phyloP scores from a whole-genome alignment of 805 yeast genomes.

The Candida xyloterini region DNA sequence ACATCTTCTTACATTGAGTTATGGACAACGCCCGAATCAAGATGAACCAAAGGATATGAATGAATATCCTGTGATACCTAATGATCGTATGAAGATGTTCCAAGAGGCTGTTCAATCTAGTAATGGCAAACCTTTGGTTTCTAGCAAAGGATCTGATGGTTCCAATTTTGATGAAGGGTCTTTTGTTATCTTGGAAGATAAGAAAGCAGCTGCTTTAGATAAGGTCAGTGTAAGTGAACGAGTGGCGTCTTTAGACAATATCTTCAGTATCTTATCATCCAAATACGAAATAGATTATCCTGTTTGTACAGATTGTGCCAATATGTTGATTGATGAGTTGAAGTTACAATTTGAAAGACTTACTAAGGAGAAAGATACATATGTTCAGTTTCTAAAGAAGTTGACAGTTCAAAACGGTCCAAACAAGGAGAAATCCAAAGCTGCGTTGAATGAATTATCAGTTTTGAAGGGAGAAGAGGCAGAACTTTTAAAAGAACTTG shows the following conservation, averaged over 20 bases:
- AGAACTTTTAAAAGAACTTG: conserved; percentile 37
- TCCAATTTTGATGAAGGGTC: conserved; percentile 27
- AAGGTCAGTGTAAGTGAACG: conserved; percentile 33
- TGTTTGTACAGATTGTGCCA: conserved; percentile 83
- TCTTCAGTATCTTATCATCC: conserved; percentile 73
- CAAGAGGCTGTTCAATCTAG: conserved; percentile 30
- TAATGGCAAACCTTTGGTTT: conserved; percentile 23
- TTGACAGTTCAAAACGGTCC: conserved; percentile 56
- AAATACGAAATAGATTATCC: conserved; percentile 83
- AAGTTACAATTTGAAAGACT: conserved; percentile 69
- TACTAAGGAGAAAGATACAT: conserved; percentile 74
- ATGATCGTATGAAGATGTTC: conserved; percentile 37
- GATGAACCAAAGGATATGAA: conserved; percentile 17
- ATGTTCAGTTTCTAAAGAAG: conserved; percentile 67
- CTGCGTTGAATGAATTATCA: conserved; percentile 45
- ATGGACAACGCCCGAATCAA: conserved; percentile 28
- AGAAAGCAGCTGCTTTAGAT: conserved; percentile 17
- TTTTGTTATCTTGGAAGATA: conserved; percentile 27
- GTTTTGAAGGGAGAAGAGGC: conserved; percentile 40
- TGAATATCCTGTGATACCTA: conserved; percentile 34
- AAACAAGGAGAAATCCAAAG: conserved; percentile 39
- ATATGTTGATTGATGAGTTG: conserved; percentile 57
- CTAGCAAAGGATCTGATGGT: conserved; percentile 11
- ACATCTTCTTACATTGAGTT: conserved; percentile 42
- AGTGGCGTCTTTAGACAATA: conserved; percentile 50